A percentile compares a stretch with the other conserved stretches of the same genome.
phyloP scores from a whole-genome alignment of 192 early-diverging fungal genomes.

The Allomyces macrogynus region DNA sequence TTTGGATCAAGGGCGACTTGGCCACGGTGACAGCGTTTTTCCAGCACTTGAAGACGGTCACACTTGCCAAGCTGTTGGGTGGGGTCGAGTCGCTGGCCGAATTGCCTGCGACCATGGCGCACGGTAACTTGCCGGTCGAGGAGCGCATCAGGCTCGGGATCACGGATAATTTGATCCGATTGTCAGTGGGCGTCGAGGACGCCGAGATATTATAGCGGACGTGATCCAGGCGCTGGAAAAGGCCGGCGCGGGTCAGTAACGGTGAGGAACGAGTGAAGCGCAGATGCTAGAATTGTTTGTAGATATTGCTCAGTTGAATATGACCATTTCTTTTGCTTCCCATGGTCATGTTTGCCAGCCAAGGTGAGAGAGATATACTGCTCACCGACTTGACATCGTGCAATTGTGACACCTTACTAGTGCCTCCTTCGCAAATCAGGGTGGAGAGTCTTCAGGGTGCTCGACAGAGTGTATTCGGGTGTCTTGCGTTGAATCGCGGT shows the following conservation, averaged over 20 bases:
- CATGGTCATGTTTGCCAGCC: too few relatives aligned
- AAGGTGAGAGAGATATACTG: too few relatives aligned
- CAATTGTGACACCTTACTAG: too few relatives aligned
- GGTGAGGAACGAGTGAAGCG: too few relatives aligned
- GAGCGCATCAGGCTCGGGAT: constrained; percentile 66
- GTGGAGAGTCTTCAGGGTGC: too few relatives aligned
- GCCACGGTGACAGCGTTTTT: constrained; percentile 69
- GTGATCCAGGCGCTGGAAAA: constrained; percentile 44
- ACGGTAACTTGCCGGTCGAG: constrained; percentile 70
- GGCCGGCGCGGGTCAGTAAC: constrained; percentile 7
- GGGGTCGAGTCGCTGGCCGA: constrained; percentile 89
- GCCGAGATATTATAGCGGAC: constrained; percentile 67
- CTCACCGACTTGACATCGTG: too few relatives aligned
- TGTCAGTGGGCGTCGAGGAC: constrained; percentile 86
- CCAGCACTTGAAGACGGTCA: constrained; percentile 56
- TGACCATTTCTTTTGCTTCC: too few relatives aligned
- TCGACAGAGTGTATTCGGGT: too few relatives aligned
- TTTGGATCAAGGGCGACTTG: constrained; percentile 69
- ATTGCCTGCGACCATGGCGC: constrained; percentile 89
- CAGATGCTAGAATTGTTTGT: too few relatives aligned
- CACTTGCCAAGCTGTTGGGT: constrained; percentile 87
- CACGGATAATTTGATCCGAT: constrained; percentile 76
- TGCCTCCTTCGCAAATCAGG: too few relatives aligned
- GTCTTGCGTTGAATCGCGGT: too few relatives aligned
- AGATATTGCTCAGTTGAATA: too few relatives aligned